phyloP scores from a whole-genome alignment of 805 yeast species.

The Ogataea corticis region DNA sequence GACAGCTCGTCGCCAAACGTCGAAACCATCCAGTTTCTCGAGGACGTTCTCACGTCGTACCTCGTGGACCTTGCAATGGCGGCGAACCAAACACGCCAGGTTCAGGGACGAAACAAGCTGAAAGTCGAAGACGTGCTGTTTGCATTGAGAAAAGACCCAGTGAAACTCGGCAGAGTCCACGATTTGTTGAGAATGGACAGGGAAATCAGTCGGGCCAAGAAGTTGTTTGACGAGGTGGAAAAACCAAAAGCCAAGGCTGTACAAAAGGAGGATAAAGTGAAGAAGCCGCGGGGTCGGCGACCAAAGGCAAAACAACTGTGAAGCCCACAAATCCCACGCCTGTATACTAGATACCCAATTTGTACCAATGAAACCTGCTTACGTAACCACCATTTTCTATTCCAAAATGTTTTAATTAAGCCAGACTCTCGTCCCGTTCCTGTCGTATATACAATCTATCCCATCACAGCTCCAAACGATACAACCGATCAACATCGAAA shows the following conservation, averaged over 20 bases:
- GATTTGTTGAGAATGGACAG: constrained; percentile 61
- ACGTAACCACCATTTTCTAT: too few species aligned
- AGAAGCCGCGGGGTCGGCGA: background rate
- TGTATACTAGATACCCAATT: too few species aligned
- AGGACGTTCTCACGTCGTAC: constrained; percentile 66
- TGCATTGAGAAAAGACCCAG: constrained; percentile 64
- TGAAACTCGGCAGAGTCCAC: constrained; percentile 67
- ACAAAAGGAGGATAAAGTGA: constrained; percentile 21
- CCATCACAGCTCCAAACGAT: constrained; percentile 23
- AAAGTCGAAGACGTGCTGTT: constrained; percentile 74
- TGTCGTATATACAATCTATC: background rate
- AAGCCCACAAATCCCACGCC: background rate
- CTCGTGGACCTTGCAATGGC: constrained; percentile 50
- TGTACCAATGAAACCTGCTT: too few species aligned
- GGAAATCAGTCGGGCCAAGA: constrained; percentile 64
- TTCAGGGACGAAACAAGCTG: constrained; percentile 57
- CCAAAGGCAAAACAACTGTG: background rate
- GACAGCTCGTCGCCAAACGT: constrained; percentile 67
- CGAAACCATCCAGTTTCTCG: constrained; percentile 65
- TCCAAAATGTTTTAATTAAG: too few species aligned
- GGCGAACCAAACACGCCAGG: constrained; percentile 54
- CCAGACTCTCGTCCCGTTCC: too few species aligned
- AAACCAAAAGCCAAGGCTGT: constrained; percentile 34
- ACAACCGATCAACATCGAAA: constrained; percentile 34
- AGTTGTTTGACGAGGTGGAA: constrained; percentile 65